Evolutionary conservation across 2,329 filamentous ascomycete species (phyloP).

Genomic region (Verticillium tricorpus): DNA sequence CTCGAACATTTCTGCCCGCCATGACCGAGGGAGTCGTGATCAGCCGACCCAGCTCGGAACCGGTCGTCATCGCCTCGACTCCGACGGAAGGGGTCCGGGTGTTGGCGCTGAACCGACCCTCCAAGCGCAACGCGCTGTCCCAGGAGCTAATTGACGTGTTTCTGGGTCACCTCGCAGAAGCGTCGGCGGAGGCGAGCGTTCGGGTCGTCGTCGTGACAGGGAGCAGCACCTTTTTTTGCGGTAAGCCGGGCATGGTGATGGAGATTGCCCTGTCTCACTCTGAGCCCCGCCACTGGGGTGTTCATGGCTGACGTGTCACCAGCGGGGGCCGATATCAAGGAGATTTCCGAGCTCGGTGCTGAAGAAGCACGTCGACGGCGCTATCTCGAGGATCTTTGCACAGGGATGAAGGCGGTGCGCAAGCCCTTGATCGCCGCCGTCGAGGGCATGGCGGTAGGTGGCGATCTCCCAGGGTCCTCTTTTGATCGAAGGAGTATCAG

Average conservation of each 20-base stretch:
- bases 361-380: background rate
- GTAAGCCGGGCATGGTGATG: slow-evolving; percentile 12
- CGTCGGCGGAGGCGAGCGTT: slow-evolving; percentile 19
- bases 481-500: background rate
- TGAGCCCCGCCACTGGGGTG: background rate
- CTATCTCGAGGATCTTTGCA: slow-evolving; percentile 1
- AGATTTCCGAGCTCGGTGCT: background rate
- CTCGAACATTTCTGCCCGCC: background rate
- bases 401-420: background rate
- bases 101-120: slow-evolving; percentile 47
- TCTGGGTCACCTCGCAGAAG: slow-evolving; percentile 19
- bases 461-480: background rate
- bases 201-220: slow-evolving; percentile 31
- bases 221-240: slow-evolving; percentile 25
- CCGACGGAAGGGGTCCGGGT: slow-evolving; percentile 35
- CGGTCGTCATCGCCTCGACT: slow-evolving; percentile 18
- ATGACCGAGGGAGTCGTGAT: background rate
- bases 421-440: slow-evolving; percentile 46
- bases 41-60: background rate
- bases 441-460: slow-evolving; percentile 42
- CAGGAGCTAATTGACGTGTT: slow-evolving; percentile 42
- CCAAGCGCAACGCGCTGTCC: slow-evolving; percentile 55
- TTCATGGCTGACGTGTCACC: background rate
- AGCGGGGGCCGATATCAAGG: slow-evolving; percentile 1
- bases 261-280: background rate